Evolutionary conservation across 1,284 basidiomycete genomes (phyloP).

Genomic region (Heterobasidion occidentale): DNA sequence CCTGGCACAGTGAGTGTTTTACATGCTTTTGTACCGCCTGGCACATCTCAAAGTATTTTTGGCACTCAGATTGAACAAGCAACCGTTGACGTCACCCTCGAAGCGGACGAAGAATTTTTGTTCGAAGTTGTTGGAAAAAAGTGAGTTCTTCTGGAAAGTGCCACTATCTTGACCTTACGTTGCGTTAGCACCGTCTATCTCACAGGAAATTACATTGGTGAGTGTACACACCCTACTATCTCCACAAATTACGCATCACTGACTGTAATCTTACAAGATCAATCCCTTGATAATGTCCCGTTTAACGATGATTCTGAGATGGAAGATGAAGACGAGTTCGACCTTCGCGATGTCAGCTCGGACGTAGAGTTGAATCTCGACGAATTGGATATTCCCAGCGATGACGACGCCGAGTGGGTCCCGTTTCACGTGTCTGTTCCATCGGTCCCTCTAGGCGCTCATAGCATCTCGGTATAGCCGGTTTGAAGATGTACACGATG

Average conservation of each 20-base stretch:
- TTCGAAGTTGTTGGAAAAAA: conserved; percentile 84
- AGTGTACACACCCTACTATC: conserved; percentile 11
- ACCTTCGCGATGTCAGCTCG: conserved; percentile 66
- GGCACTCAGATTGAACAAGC: conserved; percentile 70
- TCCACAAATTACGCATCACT: not conserved
- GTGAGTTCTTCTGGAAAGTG: conserved; percentile 30
- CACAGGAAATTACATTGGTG: conserved; percentile 87
- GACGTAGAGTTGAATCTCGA: conserved; percentile 64
- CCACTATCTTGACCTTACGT: conserved; percentile 1
- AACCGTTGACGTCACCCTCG: conserved; percentile 68
- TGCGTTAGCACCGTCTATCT: conserved; percentile 68
- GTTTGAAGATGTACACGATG: conserved; percentile 45
- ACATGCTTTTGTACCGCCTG: not conserved
- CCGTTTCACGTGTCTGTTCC: not conserved
- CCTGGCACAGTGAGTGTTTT: conserved; percentile 55
- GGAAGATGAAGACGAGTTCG: conserved; percentile 49
- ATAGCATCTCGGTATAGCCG: conserved; percentile 33
- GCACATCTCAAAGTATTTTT: not conserved
- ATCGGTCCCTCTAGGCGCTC: not conserved
- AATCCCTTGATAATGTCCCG: conserved; percentile 38
- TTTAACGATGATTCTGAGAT: conserved; percentile 34
- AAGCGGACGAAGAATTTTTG: conserved; percentile 59
- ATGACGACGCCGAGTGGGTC: conserved; percentile 26
- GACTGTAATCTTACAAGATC: conserved; percentile 3
- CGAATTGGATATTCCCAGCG: conserved; percentile 34